Evolutionary conservation across 1,139 yeast species (phyloP).

Genomic region (Yamadazyma triangularis): DNA sequence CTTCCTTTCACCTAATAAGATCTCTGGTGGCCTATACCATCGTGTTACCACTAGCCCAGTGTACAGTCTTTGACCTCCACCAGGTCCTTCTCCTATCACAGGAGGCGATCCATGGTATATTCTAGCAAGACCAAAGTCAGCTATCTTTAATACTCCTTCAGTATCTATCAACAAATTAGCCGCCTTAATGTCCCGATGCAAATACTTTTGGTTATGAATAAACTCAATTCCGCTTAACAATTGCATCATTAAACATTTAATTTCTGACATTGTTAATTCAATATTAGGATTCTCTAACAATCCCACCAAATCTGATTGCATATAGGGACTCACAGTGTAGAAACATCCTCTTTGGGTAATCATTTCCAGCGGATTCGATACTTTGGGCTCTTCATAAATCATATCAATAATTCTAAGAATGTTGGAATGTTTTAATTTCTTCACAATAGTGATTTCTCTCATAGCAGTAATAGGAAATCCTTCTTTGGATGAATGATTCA

Average conservation of each 20-base stretch:
- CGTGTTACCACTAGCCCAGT: conserved; percentile 93
- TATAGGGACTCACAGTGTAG: conserved; percentile 89
- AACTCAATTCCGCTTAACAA: conserved; percentile 75
- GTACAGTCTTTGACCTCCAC: conserved; percentile 75
- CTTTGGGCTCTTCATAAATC: conserved; percentile 62
- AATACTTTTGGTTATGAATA: conserved; percentile 63
- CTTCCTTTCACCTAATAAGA: conserved; percentile 74
- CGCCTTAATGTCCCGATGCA: conserved; percentile 93
- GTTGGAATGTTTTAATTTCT: conserved; percentile 64
- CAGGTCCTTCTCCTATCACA: conserved; percentile 49
- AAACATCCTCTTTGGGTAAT: conserved; percentile 49
- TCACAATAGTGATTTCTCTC: conserved; percentile 84
- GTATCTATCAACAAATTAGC: conserved; percentile 83
- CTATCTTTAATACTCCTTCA: conserved; percentile 73
- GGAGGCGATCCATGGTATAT: conserved; percentile 70
- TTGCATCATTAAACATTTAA: conserved; percentile 82
- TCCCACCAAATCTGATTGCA: conserved; percentile 92
- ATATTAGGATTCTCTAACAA: conserved; percentile 83
- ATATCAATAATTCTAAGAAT: conserved; percentile 78
- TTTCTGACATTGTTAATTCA: conserved; percentile 55
- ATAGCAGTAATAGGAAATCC: conserved; percentile 95
- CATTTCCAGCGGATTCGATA: conserved; percentile 26
- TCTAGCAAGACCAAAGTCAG: conserved; percentile 93
- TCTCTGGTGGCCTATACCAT: conserved; percentile 94
- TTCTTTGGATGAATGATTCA: conserved; percentile 80